Evolutionary conservation across 1,139 yeast species (phyloP), one percentile per base, ranked within the genome.

Genomic region (Scheffersomyces parashehatae): DNA sequence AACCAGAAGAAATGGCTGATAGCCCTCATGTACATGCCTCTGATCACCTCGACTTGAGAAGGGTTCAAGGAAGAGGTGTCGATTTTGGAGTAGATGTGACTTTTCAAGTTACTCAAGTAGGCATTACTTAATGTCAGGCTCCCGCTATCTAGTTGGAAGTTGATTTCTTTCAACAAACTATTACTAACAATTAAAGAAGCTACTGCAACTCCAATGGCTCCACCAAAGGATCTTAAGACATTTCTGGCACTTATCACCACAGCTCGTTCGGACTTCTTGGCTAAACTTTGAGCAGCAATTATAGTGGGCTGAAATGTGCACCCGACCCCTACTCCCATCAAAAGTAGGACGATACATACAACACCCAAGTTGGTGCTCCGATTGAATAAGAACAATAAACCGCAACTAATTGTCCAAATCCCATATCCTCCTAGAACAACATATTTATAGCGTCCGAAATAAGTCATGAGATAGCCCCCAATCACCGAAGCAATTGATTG

Each of bases 261-360:
- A 1, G 60, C 60, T 26, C 62, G 38, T 29, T 57, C 59, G 1
- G 60, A 44, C 40, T 50, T 56, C 30, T 43, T 48, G 30, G 60
- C 47, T 30, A 51, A 54, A 13, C 60, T 58, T 44, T 57, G 62
- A 3, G 55, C 59, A 1, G 62, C 62, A 3, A 57, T 60, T 55
- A 57, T 54, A 3, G 58, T 56, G 6, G 60, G 62, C 44, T 57
- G 62, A 45, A 55, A 57, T 11, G 55, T 56, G 43, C 52, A 55
- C 6, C 62, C 62, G 2, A 52, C 42, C 1, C 60, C 62, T 4
- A 48, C 45, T 3, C 62, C 62, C 46, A 55, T 53, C 6, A 55
- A 24, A 14, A 54, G 33, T 26, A 54, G 47, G 2, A 53, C 45
- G 8, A 53, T 58, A n/a, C 50, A 49, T 8, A 55, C 36, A 26